phyloP scores from a whole-genome alignment of 2,329 filamentous ascomycete species.

The Trichoderma arundinaceum region DNA sequence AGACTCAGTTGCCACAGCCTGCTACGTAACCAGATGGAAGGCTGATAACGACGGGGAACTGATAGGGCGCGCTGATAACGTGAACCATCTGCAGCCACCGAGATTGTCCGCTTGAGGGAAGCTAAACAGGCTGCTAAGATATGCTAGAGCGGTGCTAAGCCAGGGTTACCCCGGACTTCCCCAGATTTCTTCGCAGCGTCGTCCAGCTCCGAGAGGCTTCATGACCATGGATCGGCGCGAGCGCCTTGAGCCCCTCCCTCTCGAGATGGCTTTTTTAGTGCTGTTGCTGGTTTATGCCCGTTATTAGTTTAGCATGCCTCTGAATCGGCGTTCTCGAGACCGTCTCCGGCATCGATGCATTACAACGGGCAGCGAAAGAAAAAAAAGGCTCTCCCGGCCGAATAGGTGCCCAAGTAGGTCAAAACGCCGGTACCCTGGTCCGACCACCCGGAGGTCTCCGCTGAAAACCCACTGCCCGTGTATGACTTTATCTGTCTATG shows the following conservation, averaged over 20 bases:
- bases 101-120: background rate
- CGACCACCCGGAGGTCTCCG: background rate
- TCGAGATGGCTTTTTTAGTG: background rate
- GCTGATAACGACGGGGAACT: conserved; percentile 27
- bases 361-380: background rate
- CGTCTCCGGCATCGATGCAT: background rate
- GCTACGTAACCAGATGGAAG: background rate
- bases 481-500: conserved; percentile 4
- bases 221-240: conserved; percentile 12
- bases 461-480: background rate
- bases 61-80: conserved; percentile 28
- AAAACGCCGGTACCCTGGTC: conserved; percentile 7
- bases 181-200: conserved; percentile 25
- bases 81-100: background rate
- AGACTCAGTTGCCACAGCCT: conserved; percentile 9
- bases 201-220: conserved; percentile 11
- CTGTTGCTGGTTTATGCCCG: conserved; percentile 18
- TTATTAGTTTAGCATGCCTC: conserved; percentile 7
- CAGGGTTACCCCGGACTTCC: conserved; percentile 29
- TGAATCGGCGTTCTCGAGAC: background rate
- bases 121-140: conserved; percentile 11
- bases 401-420: background rate
- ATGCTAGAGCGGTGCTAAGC: conserved; percentile 19
- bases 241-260: background rate
- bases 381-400: conserved; percentile 10